phyloP scores from a whole-genome alignment of 2,329 filamentous ascomycete species.

The Phialocephala subalpina region DNA sequence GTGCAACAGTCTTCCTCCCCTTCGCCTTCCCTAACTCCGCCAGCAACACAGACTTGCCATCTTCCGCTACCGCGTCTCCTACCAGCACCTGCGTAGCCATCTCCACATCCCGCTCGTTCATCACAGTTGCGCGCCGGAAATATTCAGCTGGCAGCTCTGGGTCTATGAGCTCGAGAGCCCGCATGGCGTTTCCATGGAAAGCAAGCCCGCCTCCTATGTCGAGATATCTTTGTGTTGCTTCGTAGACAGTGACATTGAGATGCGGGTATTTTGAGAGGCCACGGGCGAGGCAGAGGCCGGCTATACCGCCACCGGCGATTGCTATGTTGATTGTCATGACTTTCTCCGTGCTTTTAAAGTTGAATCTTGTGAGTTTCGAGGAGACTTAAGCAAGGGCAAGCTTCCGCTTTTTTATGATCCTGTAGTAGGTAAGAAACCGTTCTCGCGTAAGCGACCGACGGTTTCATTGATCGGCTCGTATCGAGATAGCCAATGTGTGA shows the following conservation, averaged over 20 bases:
- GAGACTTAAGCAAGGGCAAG: too few species aligned
- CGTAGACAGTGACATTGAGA: conserved; percentile 3
- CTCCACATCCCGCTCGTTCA: conserved; percentile 3
- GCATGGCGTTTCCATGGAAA: background rate
- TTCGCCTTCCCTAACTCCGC: conserved; percentile 1
- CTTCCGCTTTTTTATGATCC: too few species aligned
- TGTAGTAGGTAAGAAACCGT: too few species aligned
- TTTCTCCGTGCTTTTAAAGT: background rate
- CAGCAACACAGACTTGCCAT: background rate
- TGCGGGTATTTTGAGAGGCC: background rate
- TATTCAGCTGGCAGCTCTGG: conserved; percentile 4
- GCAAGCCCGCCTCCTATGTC: conserved; percentile 6
- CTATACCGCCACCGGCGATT: conserved; percentile 3
- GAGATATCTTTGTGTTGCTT: conserved; percentile 6
- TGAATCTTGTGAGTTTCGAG: too few species aligned
- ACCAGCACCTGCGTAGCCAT: background rate
- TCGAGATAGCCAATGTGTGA: too few species aligned
- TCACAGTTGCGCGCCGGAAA: conserved; percentile 3
- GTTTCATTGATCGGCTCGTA: too few species aligned
- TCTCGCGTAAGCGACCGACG: too few species aligned
- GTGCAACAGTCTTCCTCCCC: conserved; percentile 5
- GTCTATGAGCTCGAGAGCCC: conserved; percentile 5
- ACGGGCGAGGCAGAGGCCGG: background rate
- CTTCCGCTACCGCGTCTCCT: background rate
- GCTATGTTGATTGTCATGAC: conserved; percentile 8